Percentiles rank a stretch among this genome's conserved stretches.
These are phyloP conservation scores for Lepidopterella palustris DNA, from an alignment of 495 filamentous ascomycete species.

Conservation along the genomic window DNA sequence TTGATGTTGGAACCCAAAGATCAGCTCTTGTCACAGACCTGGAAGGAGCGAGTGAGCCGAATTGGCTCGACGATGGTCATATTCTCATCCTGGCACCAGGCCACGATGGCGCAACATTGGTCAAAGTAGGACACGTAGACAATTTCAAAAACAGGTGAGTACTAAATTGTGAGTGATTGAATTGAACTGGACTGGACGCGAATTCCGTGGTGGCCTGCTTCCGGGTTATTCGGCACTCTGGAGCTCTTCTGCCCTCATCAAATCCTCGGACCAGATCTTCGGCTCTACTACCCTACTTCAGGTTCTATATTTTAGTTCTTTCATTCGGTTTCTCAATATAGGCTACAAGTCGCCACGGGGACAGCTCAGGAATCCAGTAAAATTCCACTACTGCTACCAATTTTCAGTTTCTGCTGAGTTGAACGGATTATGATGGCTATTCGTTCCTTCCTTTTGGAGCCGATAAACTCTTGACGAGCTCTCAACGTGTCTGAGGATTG, in stretches of 20 bases:
- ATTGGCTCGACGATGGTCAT: conserved; percentile 62
- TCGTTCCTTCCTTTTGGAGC: neutral
- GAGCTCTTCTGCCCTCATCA: too few species aligned
- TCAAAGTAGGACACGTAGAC: conserved; percentile 40
- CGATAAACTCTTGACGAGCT: neutral
- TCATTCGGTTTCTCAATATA: neutral
- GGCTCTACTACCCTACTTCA: too few species aligned
- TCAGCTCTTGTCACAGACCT: conserved; percentile 62
- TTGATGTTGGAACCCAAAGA: conserved; percentile 64
- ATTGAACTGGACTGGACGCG: too few species aligned
- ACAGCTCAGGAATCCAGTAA: too few species aligned
- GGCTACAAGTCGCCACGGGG: too few species aligned
- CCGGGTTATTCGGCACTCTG: too few species aligned
- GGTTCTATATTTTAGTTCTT: neutral
- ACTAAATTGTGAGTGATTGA: too few species aligned
- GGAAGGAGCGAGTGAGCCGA: conserved; percentile 57
- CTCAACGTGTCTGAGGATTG: neutral
- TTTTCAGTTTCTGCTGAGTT: too few species aligned
- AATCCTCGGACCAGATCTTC: too few species aligned
- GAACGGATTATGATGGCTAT: conserved; percentile 7
- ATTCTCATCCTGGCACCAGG: conserved; percentile 59
- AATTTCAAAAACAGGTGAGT: conserved; percentile 20
- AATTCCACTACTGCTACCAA: too few species aligned
- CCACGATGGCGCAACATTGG: conserved; percentile 60
- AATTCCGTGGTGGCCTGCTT: too few species aligned